Percentiles rank a stretch among this genome's conserved stretches.
Conservation (phyloP, 345 rosid genomes). For the Euphorbia lathyris region DNA sequence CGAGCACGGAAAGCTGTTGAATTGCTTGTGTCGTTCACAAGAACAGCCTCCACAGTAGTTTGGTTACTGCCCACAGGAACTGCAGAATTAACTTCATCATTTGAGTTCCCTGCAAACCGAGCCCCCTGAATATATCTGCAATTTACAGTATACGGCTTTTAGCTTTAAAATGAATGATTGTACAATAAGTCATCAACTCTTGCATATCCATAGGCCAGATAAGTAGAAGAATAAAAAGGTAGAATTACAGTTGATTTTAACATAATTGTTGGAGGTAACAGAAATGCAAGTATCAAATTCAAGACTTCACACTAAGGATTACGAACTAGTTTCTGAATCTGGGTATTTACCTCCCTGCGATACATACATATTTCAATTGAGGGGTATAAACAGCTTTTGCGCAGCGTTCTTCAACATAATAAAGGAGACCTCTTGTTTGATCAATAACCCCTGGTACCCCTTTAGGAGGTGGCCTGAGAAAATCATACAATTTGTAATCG, state of each 20-base stretch:
- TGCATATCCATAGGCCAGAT: background rate
- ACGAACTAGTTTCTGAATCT: background rate
- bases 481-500: background rate
- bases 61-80: conserved; percentile 39
- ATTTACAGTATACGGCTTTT: background rate
- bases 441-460: conserved; percentile 75
- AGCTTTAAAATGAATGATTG: background rate
- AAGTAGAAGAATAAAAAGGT: background rate
- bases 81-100: conserved; percentile 33
- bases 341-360: conserved; percentile 73
- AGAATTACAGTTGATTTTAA: background rate
- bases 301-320: background rate
- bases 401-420: conserved; percentile 69
- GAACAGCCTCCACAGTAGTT: conserved; percentile 40
- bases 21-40: conserved; percentile 31
- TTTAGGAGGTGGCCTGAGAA: conserved; percentile 82
- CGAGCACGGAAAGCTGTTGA: conserved; percentile 55
- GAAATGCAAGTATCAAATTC: background rate
- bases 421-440: conserved; percentile 90
- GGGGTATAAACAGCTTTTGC: conserved; percentile 72
- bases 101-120: conserved; percentile 41
- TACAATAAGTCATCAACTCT: background rate
- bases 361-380: conserved; percentile 74
- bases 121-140: conserved; percentile 80
- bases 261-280: background rate